These are phyloP conservation scores for Phytophthora tentaculata DNA, from an alignment of 352 stramenopile genomes.

Conservation along the genomic window DNA sequence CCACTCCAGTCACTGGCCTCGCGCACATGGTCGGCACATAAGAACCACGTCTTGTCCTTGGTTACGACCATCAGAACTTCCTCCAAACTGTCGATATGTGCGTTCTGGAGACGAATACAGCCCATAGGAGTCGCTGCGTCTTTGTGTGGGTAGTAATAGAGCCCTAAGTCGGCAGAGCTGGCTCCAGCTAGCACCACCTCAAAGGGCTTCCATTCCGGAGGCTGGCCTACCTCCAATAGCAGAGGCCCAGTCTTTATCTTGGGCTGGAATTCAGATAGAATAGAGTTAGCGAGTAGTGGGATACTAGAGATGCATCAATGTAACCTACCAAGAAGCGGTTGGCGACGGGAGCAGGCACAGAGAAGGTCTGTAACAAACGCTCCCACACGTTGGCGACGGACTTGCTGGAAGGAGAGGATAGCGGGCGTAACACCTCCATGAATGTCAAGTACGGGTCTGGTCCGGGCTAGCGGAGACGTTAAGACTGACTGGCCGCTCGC, in stretches of 20 bases:
- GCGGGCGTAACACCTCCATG: slow-evolving; percentile 25
- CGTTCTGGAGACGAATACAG: slow-evolving; percentile 65
- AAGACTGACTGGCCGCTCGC: slow-evolving; percentile 20
- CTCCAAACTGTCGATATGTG: slow-evolving; percentile 71
- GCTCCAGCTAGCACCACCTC: slow-evolving; percentile 70
- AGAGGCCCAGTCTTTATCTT: slow-evolving; percentile 68
- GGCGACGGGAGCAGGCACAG: slow-evolving; percentile 27
- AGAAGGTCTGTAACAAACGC: slow-evolving; percentile 59
- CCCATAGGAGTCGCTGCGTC: slow-evolving; percentile 45
- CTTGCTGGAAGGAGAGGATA: slow-evolving; percentile 8
- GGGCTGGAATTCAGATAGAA: slow-evolving; percentile 32
- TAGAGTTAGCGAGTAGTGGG: background rate
- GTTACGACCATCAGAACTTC: slow-evolving; percentile 83
- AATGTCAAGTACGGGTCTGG: slow-evolving; percentile 2
- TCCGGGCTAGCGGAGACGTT: slow-evolving; percentile 10
- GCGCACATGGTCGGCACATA: slow-evolving; percentile 64
- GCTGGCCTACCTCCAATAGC: slow-evolving; percentile 60
- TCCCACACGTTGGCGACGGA: slow-evolving; percentile 48
- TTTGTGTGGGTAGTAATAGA: slow-evolving; percentile 74
- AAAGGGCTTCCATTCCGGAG: slow-evolving; percentile 65
- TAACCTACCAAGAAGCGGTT: slow-evolving; percentile 54
- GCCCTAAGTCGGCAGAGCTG: slow-evolving; percentile 54
- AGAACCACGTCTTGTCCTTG: slow-evolving; percentile 81
- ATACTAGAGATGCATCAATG: background rate
- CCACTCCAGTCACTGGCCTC: slow-evolving; percentile 73